Percentiles rank a stretch among this genome's conserved stretches.
Conservation (phyloP, 78 protist species). For the Diacronema lutheri region DNA sequence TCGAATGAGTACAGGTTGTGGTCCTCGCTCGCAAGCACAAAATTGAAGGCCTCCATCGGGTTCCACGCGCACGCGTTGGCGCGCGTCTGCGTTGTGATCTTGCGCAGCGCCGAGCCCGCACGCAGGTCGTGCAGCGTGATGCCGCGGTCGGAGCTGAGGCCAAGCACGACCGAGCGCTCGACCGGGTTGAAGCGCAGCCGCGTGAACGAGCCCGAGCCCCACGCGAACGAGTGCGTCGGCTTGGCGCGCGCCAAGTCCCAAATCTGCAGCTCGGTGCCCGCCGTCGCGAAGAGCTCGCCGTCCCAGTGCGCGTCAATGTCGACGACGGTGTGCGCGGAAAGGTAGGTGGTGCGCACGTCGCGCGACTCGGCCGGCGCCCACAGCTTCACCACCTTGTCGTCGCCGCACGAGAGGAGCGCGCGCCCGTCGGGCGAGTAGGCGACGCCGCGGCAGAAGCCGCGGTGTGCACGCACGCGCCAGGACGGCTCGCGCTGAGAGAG, state of each 20-base stretch:
- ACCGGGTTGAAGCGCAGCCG: conserved; percentile 76
- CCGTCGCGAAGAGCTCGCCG: conserved; percentile 57
- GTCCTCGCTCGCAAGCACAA: conserved; percentile 83
- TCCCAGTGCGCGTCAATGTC: conserved; percentile 61
- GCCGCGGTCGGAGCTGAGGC: conserved; percentile 70
- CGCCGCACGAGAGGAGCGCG: conserved; percentile 46
- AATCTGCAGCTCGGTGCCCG: conserved; percentile 39
- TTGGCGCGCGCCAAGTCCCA: conserved; percentile 69
- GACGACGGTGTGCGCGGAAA: background rate
- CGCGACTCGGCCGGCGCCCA: conserved; percentile 23
- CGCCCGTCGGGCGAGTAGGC: conserved; percentile 56
- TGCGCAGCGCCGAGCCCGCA: conserved; percentile 54
- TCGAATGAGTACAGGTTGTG: conserved; percentile 90
- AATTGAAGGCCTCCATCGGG: background rate
- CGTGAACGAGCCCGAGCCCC: conserved; percentile 80
- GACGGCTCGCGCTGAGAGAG: background rate
- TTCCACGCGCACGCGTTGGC: conserved; percentile 48
- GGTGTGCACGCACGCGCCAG: conserved; percentile 57
- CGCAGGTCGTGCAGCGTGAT: conserved; percentile 85
- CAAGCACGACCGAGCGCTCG: conserved; percentile 68
- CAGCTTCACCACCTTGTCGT: conserved; percentile 79
- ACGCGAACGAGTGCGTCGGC: conserved; percentile 66
- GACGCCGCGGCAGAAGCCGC: conserved; percentile 80
- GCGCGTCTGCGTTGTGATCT: conserved; percentile 59
- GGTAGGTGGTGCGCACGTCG: background rate